A percentile compares a stretch with the other conserved stretches of the same genome.
phyloP scores from a whole-genome alignment of 2,329 filamentous ascomycete genomes.

The Lecanicillium sp. region DNA sequence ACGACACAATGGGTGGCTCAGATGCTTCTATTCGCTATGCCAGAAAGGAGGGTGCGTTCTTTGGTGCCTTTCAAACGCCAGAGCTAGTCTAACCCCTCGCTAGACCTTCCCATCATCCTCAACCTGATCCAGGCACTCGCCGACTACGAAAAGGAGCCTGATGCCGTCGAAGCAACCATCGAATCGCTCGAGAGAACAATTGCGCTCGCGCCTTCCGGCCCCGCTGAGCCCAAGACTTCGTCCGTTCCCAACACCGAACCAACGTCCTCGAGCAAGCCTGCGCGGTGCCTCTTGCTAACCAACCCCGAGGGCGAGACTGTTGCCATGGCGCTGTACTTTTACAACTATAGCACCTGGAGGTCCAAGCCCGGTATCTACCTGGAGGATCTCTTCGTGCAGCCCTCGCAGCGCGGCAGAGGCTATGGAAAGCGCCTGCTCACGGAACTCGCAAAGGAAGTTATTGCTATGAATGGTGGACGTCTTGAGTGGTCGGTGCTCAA shows the following conservation, averaged over 20 bases:
- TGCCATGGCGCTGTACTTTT: slow-evolving; percentile 86
- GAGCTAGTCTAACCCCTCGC: not conserved
- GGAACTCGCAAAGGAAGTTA: slow-evolving; percentile 70
- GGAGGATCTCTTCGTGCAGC: slow-evolving; percentile 82
- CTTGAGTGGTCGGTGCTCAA: slow-evolving; percentile 88
- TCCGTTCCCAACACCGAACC: slow-evolving; percentile 38
- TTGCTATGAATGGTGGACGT: slow-evolving; percentile 62
- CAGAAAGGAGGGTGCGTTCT: slow-evolving; percentile 6
- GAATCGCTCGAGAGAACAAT: slow-evolving; percentile 65
- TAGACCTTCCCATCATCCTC: slow-evolving; percentile 78
- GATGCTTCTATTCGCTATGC: slow-evolving; percentile 5
- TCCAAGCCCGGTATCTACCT: slow-evolving; percentile 83
- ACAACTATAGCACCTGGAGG: slow-evolving; percentile 93
- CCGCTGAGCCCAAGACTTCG: slow-evolving; percentile 28
- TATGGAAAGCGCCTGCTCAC: slow-evolving; percentile 72
- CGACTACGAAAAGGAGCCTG: slow-evolving; percentile 72
- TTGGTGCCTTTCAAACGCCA: too few relatives aligned
- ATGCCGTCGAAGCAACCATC: slow-evolving; percentile 70
- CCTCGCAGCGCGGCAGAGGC: slow-evolving; percentile 61
- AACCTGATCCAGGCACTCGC: slow-evolving; percentile 77
- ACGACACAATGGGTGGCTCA: not conserved
- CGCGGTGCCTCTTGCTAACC: slow-evolving; percentile 66
- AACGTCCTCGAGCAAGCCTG: slow-evolving; percentile 50
- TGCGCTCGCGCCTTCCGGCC: slow-evolving; percentile 57
- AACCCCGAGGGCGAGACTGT: slow-evolving; percentile 40